Evolutionary conservation across 2,329 filamentous ascomycete species (phyloP), one percentile per base, ranked within the genome.

Genomic region (Colletotrichum sp.): DNA sequence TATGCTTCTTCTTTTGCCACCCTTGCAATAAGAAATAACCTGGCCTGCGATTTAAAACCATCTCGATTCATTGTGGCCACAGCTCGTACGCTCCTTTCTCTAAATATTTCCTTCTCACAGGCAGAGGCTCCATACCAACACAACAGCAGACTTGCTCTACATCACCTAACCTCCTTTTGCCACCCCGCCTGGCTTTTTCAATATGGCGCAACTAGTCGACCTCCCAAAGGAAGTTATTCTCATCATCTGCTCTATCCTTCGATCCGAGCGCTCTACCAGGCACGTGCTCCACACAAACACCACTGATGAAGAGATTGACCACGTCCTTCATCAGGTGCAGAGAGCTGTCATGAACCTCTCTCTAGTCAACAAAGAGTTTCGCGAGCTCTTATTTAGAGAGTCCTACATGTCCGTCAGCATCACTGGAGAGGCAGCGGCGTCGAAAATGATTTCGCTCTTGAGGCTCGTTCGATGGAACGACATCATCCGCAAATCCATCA

Each of bases 11-110:
- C 39, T 44, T 44, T 44, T 44, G 39, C 39, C 39, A 3, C 39
- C 39, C 39, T 18, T 44, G 18, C 39, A 44, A 44, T n/a, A n/a
- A n/a, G 39, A 44, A n/a, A 44, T n/a, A 44, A 10, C 18, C 18
- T 44, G 39, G 0, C 8, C 18, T 44, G 5, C 39, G 5, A 10
- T 44, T 10, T n/a, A n/a, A n/a, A n/a, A 1, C 3, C 5, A 1
- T 44, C 3, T n/a, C 5, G 1, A 0, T 44, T 44, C 0, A 10
- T 10, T 44, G 39, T 44, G 16, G 5, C 39, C 8, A 44, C 39
- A 44, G 18, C 18, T n/a, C n/a, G n/a, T n/a, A n/a, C n/a, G n/a
- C n/a, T 44, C 39, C 39, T 44, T 44, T 44, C 5, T 44, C 39
- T 5, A 44, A 5, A 3, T n/a, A 18, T 44, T 44, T 44, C 5